A percentile compares a stretch with the other conserved stretches of the same genome.
These are phyloP conservation scores for Cutaneotrichosporon cutaneum DNA, from an alignment of 1,284 basidiomycete genomes.

Conservation along the genomic window DNA sequence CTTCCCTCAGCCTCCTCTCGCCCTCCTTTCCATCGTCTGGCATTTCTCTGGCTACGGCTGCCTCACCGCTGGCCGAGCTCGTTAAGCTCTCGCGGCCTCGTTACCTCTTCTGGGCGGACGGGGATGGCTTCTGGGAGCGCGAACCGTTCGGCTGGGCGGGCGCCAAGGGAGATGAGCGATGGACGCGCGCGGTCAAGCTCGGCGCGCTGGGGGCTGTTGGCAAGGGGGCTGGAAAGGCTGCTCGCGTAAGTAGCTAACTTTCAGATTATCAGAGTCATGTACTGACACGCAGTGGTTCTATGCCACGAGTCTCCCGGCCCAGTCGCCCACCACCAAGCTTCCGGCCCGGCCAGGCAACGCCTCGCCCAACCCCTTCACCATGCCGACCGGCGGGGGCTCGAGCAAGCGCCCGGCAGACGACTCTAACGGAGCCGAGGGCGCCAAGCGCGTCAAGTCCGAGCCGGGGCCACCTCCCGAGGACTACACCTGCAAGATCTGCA, in stretches of 20 bases:
- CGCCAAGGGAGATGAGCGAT: slow-evolving; percentile 61
- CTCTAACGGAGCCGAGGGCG: slow-evolving; percentile 42
- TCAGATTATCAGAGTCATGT: neutral
- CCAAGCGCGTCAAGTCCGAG: slow-evolving; percentile 53
- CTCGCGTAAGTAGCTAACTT: slow-evolving; percentile 63
- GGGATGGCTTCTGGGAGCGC: slow-evolving; percentile 77
- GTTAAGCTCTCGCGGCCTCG: slow-evolving; percentile 55
- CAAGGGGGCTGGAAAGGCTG: slow-evolving; percentile 64
- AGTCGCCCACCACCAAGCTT: slow-evolving; percentile 41
- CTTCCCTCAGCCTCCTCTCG: slow-evolving; percentile 66
- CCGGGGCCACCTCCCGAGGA: slow-evolving; percentile 64
- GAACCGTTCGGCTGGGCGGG: slow-evolving; percentile 84
- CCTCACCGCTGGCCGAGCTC: slow-evolving; percentile 66
- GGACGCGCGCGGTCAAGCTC: slow-evolving; percentile 73
- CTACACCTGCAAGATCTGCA: slow-evolving; percentile 82
- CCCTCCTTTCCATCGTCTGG: slow-evolving; percentile 57
- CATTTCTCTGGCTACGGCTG: slow-evolving; percentile 54
- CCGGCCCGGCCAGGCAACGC: slow-evolving; percentile 40
- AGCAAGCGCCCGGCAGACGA: slow-evolving; percentile 63
- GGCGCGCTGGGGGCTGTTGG: slow-evolving; percentile 75
- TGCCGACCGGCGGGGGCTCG: slow-evolving; percentile 18
- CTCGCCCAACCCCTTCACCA: slow-evolving; percentile 43
- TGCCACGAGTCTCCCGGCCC: slow-evolving; percentile 64
- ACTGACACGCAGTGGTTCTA: slow-evolving; percentile 66
- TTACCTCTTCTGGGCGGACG: slow-evolving; percentile 58